These are phyloP conservation scores for Sugiyamaella castrensis DNA, from an alignment of 1,139 yeast species.

Conservation along the genomic window DNA sequence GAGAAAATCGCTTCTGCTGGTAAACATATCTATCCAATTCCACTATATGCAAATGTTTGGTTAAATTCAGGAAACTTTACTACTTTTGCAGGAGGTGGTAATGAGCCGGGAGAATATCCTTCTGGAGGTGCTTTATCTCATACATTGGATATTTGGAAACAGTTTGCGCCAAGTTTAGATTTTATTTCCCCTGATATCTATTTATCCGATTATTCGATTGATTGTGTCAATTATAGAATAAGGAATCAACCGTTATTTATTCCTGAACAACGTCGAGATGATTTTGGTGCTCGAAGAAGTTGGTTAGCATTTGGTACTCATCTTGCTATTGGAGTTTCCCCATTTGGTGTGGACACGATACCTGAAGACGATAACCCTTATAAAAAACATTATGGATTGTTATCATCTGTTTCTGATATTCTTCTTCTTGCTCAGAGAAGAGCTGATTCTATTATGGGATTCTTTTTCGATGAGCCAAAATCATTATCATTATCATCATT, in stretches of 20 bases:
- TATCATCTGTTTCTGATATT: conserved; percentile 5
- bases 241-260: conserved; percentile 16
- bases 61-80: conserved; percentile 8
- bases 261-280: conserved; percentile 21
- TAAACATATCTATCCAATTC: conserved; percentile 11
- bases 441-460: conserved; percentile 8
- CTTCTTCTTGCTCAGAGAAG: conserved; percentile 8
- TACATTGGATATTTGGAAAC: conserved; percentile 16
- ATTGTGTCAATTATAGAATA: conserved; percentile 14
- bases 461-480: conserved; percentile 8
- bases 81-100: conserved; percentile 16
- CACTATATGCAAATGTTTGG: conserved; percentile 19
- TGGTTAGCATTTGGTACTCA: conserved; percentile 18
- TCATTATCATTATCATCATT: neutral
- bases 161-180: conserved; percentile 12
- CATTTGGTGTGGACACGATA: conserved; percentile 19
- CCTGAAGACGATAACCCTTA: conserved; percentile 11
- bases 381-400: conserved; percentile 10
- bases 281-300: conserved; percentile 16
- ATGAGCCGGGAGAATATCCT: conserved; percentile 18
- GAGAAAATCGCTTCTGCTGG: conserved; percentile 14
- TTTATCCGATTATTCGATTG: conserved; percentile 14
- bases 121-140: conserved; percentile 18
- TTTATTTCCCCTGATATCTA: conserved; percentile 18
- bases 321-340: conserved; percentile 18